These are phyloP conservation scores for Coelastrella sp. DNA, from an alignment of 139 green algal genomes.

Conservation along the genomic window DNA sequence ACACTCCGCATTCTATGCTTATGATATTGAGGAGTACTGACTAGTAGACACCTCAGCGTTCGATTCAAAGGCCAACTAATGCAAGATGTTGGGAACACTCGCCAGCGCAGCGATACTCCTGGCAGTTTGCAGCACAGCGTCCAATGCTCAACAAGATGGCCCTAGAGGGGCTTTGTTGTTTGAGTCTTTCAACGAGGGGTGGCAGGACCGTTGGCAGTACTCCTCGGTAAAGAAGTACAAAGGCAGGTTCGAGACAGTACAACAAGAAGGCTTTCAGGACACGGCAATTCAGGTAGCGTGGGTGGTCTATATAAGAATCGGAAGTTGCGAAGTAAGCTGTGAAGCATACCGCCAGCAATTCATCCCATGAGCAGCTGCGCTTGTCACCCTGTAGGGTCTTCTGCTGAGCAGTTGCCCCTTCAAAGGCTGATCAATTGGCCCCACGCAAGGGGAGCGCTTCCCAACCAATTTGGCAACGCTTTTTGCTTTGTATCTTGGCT, in stretches of 20 bases:
- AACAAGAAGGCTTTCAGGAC: constrained; percentile 34
- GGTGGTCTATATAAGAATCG: not conserved
- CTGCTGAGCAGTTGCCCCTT: no score
- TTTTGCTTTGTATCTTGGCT: not conserved
- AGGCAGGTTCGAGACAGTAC: constrained; percentile 54
- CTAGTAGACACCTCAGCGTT: no score
- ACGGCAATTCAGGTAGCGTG: constrained; percentile 48
- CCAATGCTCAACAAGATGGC: not conserved
- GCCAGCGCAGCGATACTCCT: not conserved
- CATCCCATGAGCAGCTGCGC: no score
- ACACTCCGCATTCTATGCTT: no score
- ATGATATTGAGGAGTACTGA: no score
- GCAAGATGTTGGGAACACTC: not conserved
- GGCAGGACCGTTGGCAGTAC: constrained; percentile 58
- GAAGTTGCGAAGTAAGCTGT: not conserved
- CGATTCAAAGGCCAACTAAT: not conserved
- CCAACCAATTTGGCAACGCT: not conserved
- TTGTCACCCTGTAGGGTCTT: no score
- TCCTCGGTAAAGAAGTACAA: constrained; percentile 55
- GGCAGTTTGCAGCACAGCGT: not conserved
- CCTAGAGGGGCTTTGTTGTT: constrained; percentile 40
- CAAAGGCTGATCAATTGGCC: no score
- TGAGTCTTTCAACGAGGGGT: constrained; percentile 54
- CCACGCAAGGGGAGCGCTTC: not conserved
- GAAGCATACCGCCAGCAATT: not conserved